Conservation (phyloP, 129 eudicot species). For the Heracleum sosnowskyi region DNA sequence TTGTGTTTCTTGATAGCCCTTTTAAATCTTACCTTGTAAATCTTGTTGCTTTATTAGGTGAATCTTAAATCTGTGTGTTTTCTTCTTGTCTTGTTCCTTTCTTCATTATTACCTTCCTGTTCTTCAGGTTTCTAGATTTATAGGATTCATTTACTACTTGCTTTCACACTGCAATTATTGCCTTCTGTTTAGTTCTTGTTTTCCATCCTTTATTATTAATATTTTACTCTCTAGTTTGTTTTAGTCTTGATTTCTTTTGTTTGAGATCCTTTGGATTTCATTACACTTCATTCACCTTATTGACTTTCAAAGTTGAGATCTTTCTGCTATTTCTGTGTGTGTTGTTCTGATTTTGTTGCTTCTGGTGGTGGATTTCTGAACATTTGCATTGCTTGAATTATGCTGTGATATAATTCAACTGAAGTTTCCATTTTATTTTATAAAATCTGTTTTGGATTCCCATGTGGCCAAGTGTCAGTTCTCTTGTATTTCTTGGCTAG, state of each 20-base stretch:
- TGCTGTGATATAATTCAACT: not conserved
- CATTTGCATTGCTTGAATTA: not conserved
- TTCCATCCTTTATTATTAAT: not conserved
- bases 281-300: not conserved
- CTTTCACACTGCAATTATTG: not conserved
- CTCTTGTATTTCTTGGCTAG: not conserved
- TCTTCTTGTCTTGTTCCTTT: constrained; percentile 8
- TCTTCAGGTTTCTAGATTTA: constrained; percentile 3
- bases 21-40: constrained; percentile 13
- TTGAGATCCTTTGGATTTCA: constrained; percentile 5
- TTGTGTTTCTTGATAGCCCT: constrained; percentile 9
- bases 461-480: constrained; percentile 4
- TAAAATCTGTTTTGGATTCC: not conserved
- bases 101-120: constrained; percentile 6
- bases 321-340: not conserved
- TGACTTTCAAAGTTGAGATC: not conserved
- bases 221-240: not conserved
- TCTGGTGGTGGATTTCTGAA: not conserved
- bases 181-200: constrained; percentile 9
- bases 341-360: not conserved
- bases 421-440: not conserved
- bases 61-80: constrained; percentile 13
- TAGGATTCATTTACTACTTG: not conserved
- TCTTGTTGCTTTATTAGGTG: constrained; percentile 19
- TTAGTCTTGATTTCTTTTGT: not conserved